Percentiles rank a stretch among this genome's conserved stretches.
These are phyloP conservation scores for Fusarium sp. DNA, from an alignment of 2,329 filamentous ascomycete species.

Conservation along the genomic window DNA sequence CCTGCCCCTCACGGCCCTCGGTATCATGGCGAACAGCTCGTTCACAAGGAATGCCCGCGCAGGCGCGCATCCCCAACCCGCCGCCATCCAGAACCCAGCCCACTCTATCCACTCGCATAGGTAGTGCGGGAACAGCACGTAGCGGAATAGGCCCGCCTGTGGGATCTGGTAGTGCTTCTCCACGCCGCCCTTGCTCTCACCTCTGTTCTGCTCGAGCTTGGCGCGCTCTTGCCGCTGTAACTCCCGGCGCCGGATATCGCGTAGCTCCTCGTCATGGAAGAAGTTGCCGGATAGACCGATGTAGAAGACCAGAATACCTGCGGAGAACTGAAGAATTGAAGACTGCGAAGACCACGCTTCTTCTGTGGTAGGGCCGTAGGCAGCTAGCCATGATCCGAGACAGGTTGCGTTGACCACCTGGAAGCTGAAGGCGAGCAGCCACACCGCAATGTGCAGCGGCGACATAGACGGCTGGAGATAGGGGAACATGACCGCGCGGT, in stretches of 20 bases:
- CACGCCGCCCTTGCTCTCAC: constrained; percentile 38
- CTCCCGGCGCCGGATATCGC: constrained; percentile 84
- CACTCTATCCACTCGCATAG: constrained; percentile 98
- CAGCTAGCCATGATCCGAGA: constrained; percentile 84
- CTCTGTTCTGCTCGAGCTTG: constrained; percentile 51
- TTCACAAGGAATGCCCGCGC: constrained; percentile 87
- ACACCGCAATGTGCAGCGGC: constrained; percentile 81
- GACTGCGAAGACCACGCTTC: constrained; percentile 61
- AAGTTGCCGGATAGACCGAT: constrained; percentile 84
- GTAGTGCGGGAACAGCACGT: constrained; percentile 92
- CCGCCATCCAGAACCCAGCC: constrained; percentile 86
- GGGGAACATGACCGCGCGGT: constrained; percentile 87
- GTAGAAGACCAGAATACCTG: constrained; percentile 82
- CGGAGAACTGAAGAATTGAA: constrained; percentile 62
- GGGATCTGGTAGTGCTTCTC: constrained; percentile 92
- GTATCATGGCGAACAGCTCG: constrained; percentile 90
- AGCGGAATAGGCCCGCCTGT: constrained; percentile 83
- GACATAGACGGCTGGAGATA: constrained; percentile 92
- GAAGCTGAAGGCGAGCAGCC: constrained; percentile 74
- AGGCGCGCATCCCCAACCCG: constrained; percentile 76
- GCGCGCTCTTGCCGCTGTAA: constrained; percentile 65
- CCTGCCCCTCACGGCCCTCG: constrained; percentile 83
- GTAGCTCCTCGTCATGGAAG: constrained; percentile 89
- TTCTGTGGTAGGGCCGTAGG: constrained; percentile 78
- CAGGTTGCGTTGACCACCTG: constrained; percentile 84